Evolutionary conservation across 257 asterid genomes (phyloP), one percentile per base, ranked within the genome.

Genomic region (Catharanthus roseus): DNA sequence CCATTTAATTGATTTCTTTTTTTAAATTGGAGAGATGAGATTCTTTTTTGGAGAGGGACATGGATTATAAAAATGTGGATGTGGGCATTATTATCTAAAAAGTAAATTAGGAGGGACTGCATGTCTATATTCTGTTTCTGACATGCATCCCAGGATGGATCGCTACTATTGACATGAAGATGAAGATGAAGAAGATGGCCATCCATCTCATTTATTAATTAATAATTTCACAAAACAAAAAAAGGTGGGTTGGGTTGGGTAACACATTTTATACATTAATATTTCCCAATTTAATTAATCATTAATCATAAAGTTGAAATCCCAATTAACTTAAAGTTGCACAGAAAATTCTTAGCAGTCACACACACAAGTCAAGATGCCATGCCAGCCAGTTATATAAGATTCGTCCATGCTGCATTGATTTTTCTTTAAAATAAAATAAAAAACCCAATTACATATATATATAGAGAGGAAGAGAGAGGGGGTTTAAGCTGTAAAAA

Each of bases 91-190:
- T 38, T 69, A 54, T 28, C 10, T 28, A 36, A 36, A 69, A 69
- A 29, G 53, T 3, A 16, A 53, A 36, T 16, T 38, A 16, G 44
- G 49, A 24, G 51, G 33, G 53, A 24, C 67, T 34, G 44, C 45
- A 6, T 61, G 67, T 69, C 26, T 53, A 54, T 51, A 34, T 34
- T 68, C 49, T 68, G 62, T 68, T 67, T 51, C 31, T 24, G 23
- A 50, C 51, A 34, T 54, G 73, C 49, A 21, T 31, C 42, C 58
- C 47, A 18, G 41, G 15, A 4, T 3, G 9, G n/a, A 38, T 67
- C 47, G 34, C 26, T 50, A 33, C 50, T 3, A 42, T 65, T 44
- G 10, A 74, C 64, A 67, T 57, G 69, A 47, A 45, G 15, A 42
- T n/a, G n/a, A n/a, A n/a, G n/a, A n/a, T n/a, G n/a, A n/a, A n/a